Base-by-base conservation (phyloP, 768 basidiomycete species). In the Suillus alpinus region DNA sequence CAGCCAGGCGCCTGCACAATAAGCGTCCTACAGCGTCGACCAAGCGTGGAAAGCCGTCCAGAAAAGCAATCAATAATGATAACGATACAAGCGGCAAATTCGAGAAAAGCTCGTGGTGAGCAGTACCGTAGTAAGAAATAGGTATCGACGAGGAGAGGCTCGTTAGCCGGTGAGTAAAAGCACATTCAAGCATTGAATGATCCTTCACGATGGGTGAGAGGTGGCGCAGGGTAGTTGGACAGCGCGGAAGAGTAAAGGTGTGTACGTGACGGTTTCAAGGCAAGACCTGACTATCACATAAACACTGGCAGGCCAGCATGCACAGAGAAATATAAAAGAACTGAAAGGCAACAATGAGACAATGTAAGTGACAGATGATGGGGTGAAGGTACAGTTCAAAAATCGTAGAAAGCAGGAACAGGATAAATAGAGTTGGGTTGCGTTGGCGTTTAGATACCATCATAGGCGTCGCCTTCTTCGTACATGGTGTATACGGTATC, bases 391-490 rank as follows among this genome's bases (percentile, higher is more conserved):
- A 73, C 70, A 72, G 32, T 50, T 61, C 50, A 53, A 40, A 31
- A 50, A 60, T 55, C 34, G 60, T 55, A 43, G 37, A 62, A 56
- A 63, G 41, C 29, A 63, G 47, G 64, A 62, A 64, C 46, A 34
- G 56, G 59, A 55, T 56, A 52, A 63, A 65, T 44, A 57, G 37
- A 39, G n/a, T 20, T 16, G 50, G 49, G 13, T 16, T 39, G 47
- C 13, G 32, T 36, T 20, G 13, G 20, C 31, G 57, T 49, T 80
- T 74, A 89, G 69, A 90, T 82, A 34, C 87, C 89, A 29, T 81
- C 86, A 65, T 91, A 91, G 50, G 85, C 87, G 63, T 91, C 88
- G 32, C 84, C 84, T 37, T 82, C 81, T 64, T 86, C 80, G 64
- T 89, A 90, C 58, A 79, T 40, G 47, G 78, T 80, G 61, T 77